Evolutionary conservation across 345 rosid genomes (phyloP).

Genomic region (Bruguiera gymnorhiza): DNA sequence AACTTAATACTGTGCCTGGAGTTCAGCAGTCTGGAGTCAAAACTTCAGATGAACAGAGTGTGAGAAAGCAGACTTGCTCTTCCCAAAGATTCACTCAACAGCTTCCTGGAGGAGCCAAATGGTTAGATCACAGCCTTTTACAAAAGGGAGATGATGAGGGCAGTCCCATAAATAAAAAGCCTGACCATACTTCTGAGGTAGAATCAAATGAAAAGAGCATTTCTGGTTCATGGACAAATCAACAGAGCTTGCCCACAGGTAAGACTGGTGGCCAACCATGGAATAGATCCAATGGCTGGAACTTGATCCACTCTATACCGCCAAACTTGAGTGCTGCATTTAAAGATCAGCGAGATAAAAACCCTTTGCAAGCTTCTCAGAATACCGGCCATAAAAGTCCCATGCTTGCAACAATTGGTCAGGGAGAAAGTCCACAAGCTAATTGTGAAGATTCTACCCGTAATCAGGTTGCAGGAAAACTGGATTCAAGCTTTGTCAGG

Average conservation of each 20-base stretch:
- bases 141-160: constrained; percentile 47
- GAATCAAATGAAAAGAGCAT: constrained; percentile 35
- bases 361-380: constrained; percentile 30
- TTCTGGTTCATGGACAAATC: constrained; percentile 37
- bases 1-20: constrained; percentile 21
- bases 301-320: constrained; percentile 32
- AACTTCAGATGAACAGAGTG: constrained; percentile 36
- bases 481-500: constrained; percentile 33
- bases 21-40: constrained; percentile 34
- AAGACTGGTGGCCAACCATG: constrained; percentile 35
- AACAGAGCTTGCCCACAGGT: constrained; percentile 23
- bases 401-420: constrained; percentile 26
- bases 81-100: constrained; percentile 37
- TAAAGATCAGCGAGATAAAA: constrained; percentile 35
- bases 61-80: constrained; percentile 40
- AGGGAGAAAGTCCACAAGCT: constrained; percentile 34
- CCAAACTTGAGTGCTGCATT: constrained; percentile 16
- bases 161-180: constrained; percentile 38
- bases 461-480: constrained; percentile 30
- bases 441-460: constrained; percentile 38
- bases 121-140: constrained; percentile 37
- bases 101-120: constrained; percentile 37
- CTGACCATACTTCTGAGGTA: constrained; percentile 30
- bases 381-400: constrained; percentile 21
- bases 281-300: constrained; percentile 45